Percentiles rank a stretch among this genome's conserved stretches.
These are phyloP conservation scores for Talaromyces sp. DNA, from an alignment of 2,329 filamentous ascomycete species.

Conservation along the genomic window DNA sequence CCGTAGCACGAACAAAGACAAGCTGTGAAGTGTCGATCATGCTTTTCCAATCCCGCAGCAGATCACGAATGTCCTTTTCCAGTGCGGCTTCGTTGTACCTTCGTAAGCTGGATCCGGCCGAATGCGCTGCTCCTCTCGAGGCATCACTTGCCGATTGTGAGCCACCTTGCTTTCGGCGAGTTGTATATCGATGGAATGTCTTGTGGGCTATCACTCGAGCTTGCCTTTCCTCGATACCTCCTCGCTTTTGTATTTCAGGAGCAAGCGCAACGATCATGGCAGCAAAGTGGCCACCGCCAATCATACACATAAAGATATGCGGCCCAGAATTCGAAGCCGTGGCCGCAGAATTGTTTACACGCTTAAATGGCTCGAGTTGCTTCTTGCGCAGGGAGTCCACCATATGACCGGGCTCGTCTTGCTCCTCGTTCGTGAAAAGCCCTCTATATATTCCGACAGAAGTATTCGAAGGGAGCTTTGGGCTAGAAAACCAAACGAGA, in stretches of 20 bases:
- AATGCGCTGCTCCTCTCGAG: slow-evolving; percentile 89
- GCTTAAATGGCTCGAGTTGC: slow-evolving; percentile 62
- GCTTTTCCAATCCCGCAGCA: slow-evolving; percentile 78
- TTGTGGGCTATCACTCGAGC: slow-evolving; percentile 91
- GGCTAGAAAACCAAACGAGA: slow-evolving; percentile 78
- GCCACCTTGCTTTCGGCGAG: slow-evolving; percentile 90
- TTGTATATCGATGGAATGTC: slow-evolving; percentile 97
- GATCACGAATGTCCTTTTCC: slow-evolving; percentile 75
- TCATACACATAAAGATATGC: slow-evolving; percentile 97
- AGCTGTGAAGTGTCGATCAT: slow-evolving; percentile 81
- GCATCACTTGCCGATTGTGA: slow-evolving; percentile 91
- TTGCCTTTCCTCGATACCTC: slow-evolving; percentile 72
- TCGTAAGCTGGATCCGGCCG: slow-evolving; percentile 82
- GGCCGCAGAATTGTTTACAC: slow-evolving; percentile 25
- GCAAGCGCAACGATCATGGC: slow-evolving; percentile 90
- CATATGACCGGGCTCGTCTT: slow-evolving; percentile 59
- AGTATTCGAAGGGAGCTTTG: slow-evolving; percentile 68
- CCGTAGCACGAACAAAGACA: slow-evolving; percentile 84
- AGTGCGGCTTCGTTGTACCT: slow-evolving; percentile 92
- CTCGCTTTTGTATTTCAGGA: slow-evolving; percentile 67
- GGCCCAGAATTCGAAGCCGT: slow-evolving; percentile 51
- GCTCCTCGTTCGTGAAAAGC: slow-evolving; percentile 69
- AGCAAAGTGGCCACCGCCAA: slow-evolving; percentile 94
- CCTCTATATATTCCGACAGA: slow-evolving; percentile 83
- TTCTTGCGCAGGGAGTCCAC: slow-evolving; percentile 68